Evolutionary conservation across 108 stramenopile genomes (phyloP).

Genomic region (Fistulifera solaris): DNA sequence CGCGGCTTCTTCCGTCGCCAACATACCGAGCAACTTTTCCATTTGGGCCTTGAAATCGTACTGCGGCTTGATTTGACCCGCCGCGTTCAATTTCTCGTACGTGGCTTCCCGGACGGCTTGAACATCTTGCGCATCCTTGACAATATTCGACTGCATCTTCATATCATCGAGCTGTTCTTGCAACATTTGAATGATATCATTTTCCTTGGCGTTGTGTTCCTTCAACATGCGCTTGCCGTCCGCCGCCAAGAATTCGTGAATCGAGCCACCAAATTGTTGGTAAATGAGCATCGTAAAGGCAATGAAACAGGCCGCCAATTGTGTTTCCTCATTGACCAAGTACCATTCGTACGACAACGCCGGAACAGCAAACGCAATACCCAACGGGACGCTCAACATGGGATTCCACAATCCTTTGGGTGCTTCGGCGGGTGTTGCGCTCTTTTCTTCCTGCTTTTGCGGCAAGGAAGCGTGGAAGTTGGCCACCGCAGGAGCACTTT

Average conservation of each 20-base stretch:
- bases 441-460: too few species aligned
- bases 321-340: slow-evolving; percentile 75
- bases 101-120: slow-evolving; percentile 46
- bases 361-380: slow-evolving; percentile 75
- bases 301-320: slow-evolving; percentile 75
- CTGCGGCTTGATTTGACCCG: slow-evolving; percentile 77
- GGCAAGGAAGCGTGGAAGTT: too few species aligned
- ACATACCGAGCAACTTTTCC: slow-evolving; percentile 61
- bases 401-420: slow-evolving; percentile 31
- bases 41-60: slow-evolving; percentile 81
- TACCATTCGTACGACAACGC: slow-evolving; percentile 71
- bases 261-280: slow-evolving; percentile 78
- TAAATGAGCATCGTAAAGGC: slow-evolving; percentile 74
- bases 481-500: too few species aligned
- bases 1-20: slow-evolving; percentile 57
- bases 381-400: slow-evolving; percentile 71
- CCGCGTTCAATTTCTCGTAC: slow-evolving; percentile 72
- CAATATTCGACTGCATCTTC: slow-evolving; percentile 60
- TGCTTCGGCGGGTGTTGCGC: too few species aligned
- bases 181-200: slow-evolving; percentile 65
- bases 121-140: slow-evolving; percentile 57
- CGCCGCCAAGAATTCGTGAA: slow-evolving; percentile 67
- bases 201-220: slow-evolving; percentile 69
- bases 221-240: slow-evolving; percentile 61
- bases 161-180: slow-evolving; percentile 68